These are phyloP conservation scores for Coccomyxa sp. DNA, from an alignment of 139 green algal species.

Conservation along the genomic window DNA sequence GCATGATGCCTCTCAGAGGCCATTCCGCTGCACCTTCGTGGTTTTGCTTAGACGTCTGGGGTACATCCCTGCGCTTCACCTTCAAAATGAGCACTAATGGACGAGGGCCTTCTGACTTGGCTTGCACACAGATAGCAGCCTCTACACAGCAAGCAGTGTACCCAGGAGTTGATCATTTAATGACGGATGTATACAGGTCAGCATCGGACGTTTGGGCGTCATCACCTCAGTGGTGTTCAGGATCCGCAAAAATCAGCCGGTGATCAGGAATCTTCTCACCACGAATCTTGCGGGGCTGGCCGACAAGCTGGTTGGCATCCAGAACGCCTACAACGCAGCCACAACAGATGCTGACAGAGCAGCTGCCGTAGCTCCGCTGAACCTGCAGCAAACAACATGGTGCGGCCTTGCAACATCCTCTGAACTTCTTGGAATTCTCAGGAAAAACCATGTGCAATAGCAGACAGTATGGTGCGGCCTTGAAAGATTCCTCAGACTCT, in stretches of 20 bases:
- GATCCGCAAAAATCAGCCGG: slow-evolving; percentile 34
- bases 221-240: slow-evolving; percentile 59
- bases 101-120: too few species aligned
- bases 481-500: not conserved
- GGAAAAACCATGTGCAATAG: not conserved
- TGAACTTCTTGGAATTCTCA: not conserved
- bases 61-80: too few species aligned
- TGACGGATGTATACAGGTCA: too few species aligned
- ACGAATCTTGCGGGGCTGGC: not conserved
- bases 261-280: not conserved
- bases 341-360: not conserved
- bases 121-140: too few species aligned
- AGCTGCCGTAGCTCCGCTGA: slow-evolving; percentile 1
- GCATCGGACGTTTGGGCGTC: slow-evolving; percentile 68
- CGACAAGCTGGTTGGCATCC: not conserved
- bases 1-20: too few species aligned
- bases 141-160: too few species aligned
- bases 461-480: not conserved
- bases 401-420: not conserved
- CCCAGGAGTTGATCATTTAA: too few species aligned
- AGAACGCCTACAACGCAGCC: slow-evolving; percentile 35
- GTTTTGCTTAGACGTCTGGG: too few species aligned
- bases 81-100: too few species aligned
- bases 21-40: too few species aligned
- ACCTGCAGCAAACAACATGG: slow-evolving; percentile 20